Percentiles rank a stretch among this genome's conserved stretches.
phyloP scores from a whole-genome alignment of 2,329 filamentous ascomycete species.

The Mollisiaceae sp. region DNA sequence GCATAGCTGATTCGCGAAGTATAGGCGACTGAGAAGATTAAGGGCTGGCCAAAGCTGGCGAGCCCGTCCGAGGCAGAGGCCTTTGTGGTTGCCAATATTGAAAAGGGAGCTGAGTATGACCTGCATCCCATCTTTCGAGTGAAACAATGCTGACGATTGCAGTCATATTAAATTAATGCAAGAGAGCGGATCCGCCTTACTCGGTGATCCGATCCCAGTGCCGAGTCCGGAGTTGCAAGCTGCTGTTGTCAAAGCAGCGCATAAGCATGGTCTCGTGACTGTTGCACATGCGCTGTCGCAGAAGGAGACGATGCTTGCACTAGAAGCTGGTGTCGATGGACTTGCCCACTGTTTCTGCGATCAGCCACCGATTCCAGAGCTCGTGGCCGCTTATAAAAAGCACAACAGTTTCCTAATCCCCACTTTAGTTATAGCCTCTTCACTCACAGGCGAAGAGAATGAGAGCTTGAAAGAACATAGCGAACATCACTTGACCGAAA shows the following conservation, averaged over 20 bases:
- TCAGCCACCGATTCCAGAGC: slow-evolving; percentile 25
- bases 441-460: slow-evolving; percentile 15
- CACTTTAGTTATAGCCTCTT: slow-evolving; percentile 13
- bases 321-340: slow-evolving; percentile 41
- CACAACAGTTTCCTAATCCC: slow-evolving; percentile 13
- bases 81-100: slow-evolving; percentile 11
- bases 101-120: slow-evolving; percentile 37
- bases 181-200: slow-evolving; percentile 40
- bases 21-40: slow-evolving; percentile 14
- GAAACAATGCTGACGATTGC: not conserved
- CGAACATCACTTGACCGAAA: not conserved
- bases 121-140: not conserved
- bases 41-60: slow-evolving; percentile 10
- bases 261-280: slow-evolving; percentile 36
- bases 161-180: slow-evolving; percentile 58
- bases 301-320: slow-evolving; percentile 39
- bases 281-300: slow-evolving; percentile 40
- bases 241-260: slow-evolving; percentile 48
- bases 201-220: slow-evolving; percentile 28
- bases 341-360: slow-evolving; percentile 44
- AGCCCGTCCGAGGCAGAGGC: slow-evolving; percentile 11
- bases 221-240: slow-evolving; percentile 52
- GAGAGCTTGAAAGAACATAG: not conserved
- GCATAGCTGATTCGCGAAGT: not conserved
- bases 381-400: slow-evolving; percentile 16